A percentile compares a stretch with the other conserved stretches of the same genome.
phyloP scores from a whole-genome alignment of 306 rosid species.

The Castanopsis chinensis region DNA sequence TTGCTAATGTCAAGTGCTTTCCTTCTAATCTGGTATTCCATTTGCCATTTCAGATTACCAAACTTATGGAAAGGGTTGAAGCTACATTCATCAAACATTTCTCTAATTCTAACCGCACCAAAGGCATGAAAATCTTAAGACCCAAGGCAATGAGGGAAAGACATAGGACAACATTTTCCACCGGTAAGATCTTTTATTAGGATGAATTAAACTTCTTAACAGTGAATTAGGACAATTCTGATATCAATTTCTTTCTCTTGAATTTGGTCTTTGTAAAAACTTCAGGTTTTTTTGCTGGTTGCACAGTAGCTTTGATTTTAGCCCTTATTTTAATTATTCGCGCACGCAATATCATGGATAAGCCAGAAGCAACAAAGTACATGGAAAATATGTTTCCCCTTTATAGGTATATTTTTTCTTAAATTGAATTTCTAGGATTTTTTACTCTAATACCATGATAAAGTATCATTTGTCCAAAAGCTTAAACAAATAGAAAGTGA shows the following conservation, averaged over 20 bases:
- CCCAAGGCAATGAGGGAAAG: constrained; percentile 58
- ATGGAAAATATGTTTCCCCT: constrained; percentile 77
- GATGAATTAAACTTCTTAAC: too few species aligned
- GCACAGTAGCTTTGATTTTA: constrained; percentile 46
- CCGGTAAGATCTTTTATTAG: constrained; percentile 33
- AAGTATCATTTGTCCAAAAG: too few species aligned
- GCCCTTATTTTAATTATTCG: constrained; percentile 51
- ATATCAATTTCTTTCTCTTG: not conserved
- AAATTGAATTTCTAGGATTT: not conserved
- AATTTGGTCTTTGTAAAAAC: not conserved
- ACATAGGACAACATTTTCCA: constrained; percentile 58
- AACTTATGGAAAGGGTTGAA: constrained; percentile 52
- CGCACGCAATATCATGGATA: constrained; percentile 32
- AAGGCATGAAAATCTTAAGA: constrained; percentile 59
- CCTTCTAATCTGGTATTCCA: not conserved
- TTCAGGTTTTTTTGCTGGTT: constrained; percentile 70
- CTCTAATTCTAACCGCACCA: constrained; percentile 56
- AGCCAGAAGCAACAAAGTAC: constrained; percentile 30
- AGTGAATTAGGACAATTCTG: too few species aligned
- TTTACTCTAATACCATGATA: too few species aligned
- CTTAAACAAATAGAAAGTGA: too few species aligned
- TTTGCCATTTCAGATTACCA: constrained; percentile 27
- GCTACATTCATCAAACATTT: constrained; percentile 56
- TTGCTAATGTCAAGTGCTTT: too few species aligned
- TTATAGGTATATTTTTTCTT: constrained; percentile 41